These are phyloP conservation scores for Begonia peltatifolia DNA, from an alignment of 306 rosid genomes.

Conservation along the genomic window DNA sequence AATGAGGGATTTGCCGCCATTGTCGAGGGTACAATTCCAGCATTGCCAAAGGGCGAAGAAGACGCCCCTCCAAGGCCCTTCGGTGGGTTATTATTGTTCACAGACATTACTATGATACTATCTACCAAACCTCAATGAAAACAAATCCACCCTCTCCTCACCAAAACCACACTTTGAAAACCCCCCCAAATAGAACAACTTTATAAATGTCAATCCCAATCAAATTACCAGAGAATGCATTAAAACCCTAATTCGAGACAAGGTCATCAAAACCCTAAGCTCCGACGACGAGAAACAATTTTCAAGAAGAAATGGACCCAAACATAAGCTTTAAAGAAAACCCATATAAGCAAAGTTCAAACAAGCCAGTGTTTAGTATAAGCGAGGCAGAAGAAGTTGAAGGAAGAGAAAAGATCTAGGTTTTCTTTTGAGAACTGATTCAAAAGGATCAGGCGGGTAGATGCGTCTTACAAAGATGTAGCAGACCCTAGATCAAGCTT, in stretches of 20 bases:
- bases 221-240: neutral
- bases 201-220: conserved; percentile 3
- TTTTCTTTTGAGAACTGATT: neutral
- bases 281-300: neutral
- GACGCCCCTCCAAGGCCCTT: conserved; percentile 64
- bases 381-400: neutral
- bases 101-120: conserved; percentile 63
- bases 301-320: neutral
- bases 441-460: neutral
- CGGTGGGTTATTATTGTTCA: conserved; percentile 68
- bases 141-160: neutral
- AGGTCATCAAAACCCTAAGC: neutral
- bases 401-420: neutral
- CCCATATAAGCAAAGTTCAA: neutral
- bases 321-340: neutral
- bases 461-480: conserved; percentile 6
- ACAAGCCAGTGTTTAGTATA: neutral
- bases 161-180: neutral
- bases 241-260: neutral
- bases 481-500: conserved; percentile 3
- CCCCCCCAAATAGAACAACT: neutral
- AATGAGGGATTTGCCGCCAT: conserved; percentile 45
- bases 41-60: conserved; percentile 69
- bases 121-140: conserved; percentile 17
- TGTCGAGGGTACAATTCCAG: conserved; percentile 44